Conservation (phyloP, 345 rosid genomes). For the Arabidopsis thaliana region DNA sequence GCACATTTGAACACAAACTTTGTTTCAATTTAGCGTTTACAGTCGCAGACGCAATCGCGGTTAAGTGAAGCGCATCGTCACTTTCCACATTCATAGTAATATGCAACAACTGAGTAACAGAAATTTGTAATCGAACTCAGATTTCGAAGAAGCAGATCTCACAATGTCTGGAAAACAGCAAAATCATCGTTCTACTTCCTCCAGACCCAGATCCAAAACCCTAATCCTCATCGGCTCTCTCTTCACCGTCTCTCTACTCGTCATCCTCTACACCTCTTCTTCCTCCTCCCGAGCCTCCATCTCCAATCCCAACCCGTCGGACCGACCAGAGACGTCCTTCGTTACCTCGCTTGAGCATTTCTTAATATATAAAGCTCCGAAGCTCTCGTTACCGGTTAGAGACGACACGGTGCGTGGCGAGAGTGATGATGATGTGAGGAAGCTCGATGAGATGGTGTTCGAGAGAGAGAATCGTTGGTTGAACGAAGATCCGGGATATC, state of each 20-base stretch:
- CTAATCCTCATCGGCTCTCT: constrained; percentile 44
- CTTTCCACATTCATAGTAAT: not conserved
- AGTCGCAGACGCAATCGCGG: not conserved
- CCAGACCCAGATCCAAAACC: constrained; percentile 53
- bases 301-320: not conserved
- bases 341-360: constrained; percentile 72
- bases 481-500: constrained; percentile 54
- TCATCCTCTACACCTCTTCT: constrained; percentile 39
- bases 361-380: constrained; percentile 46
- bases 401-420: constrained; percentile 53
- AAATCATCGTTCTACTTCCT: constrained; percentile 32
- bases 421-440: constrained; percentile 46
- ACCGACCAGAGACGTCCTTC: constrained; percentile 65
- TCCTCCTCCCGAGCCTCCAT: constrained; percentile 30
- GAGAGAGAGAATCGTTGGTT: constrained; percentile 54
- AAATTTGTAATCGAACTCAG: constrained; percentile 17
- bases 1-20: not conserved
- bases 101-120: not conserved
- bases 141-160: constrained; percentile 42
- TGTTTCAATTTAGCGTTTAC: constrained; percentile 8
- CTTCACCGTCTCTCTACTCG: constrained; percentile 44
- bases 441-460: constrained; percentile 55
- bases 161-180: constrained; percentile 52
- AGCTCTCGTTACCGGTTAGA: constrained; percentile 26
- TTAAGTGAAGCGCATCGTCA: constrained; percentile 4